These are phyloP conservation scores for Elongisporangium anandrum DNA, from an alignment of 352 stramenopile genomes.

Conservation along the genomic window DNA sequence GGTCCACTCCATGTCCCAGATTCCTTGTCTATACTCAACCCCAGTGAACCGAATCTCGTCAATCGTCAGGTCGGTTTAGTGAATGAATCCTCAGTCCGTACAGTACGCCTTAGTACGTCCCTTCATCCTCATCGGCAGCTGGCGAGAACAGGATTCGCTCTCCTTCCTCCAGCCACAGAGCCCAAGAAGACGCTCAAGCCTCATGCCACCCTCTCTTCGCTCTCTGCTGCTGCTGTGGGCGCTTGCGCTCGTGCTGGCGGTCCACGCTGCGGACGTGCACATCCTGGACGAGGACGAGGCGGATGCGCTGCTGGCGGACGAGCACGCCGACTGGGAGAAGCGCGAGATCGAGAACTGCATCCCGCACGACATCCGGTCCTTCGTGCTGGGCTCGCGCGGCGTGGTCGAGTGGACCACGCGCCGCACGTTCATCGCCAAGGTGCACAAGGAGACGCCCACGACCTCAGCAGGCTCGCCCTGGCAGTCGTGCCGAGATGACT, in stretches of 20 bases:
- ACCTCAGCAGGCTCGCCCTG: slow-evolving; percentile 46
- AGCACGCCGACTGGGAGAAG: slow-evolving; percentile 65
- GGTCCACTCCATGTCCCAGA: not conserved
- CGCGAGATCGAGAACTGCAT: slow-evolving; percentile 84
- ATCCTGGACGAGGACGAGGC: slow-evolving; percentile 31
- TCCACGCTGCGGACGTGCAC: slow-evolving; percentile 17
- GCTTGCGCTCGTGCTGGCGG: not conserved
- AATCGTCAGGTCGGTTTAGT: not conserved
- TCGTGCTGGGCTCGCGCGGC: slow-evolving; percentile 38
- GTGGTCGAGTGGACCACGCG: slow-evolving; percentile 72
- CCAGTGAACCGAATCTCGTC: not conserved
- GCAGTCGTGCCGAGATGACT: slow-evolving; percentile 68
- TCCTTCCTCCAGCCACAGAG: not conserved
- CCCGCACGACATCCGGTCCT: slow-evolving; percentile 74
- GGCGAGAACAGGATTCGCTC: not conserved
- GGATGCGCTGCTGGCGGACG: slow-evolving; percentile 36
- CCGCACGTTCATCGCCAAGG: slow-evolving; percentile 66
- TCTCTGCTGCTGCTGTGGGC: slow-evolving; percentile 7
- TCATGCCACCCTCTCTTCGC: not conserved
- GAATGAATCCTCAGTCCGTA: not conserved
- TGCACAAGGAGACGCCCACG: slow-evolving; percentile 33
- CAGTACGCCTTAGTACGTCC: not conserved
- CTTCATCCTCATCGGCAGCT: not conserved
- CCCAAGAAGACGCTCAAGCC: not conserved
- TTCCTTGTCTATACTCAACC: not conserved